Percentiles rank a stretch among this genome's conserved stretches.
These are phyloP conservation scores for Kuraishia cidri DNA, from an alignment of 805 yeast genomes.

Conservation along the genomic window DNA sequence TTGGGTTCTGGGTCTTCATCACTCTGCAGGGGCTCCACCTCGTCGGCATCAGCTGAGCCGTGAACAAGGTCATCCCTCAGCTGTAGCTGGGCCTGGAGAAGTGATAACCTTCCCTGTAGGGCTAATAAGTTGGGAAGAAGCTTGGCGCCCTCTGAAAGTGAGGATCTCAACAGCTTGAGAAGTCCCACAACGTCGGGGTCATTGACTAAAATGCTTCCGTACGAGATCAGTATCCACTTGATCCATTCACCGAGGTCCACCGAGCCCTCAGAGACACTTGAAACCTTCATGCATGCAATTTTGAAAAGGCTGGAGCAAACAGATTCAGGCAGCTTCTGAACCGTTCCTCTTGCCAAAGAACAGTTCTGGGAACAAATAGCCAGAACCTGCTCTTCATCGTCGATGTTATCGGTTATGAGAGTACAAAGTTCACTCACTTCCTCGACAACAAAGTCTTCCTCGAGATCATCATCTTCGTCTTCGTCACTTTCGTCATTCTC, in stretches of 20 bases:
- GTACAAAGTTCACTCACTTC: constrained; percentile 12
- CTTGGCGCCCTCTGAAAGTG: constrained; percentile 46
- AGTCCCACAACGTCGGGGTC: constrained; percentile 43
- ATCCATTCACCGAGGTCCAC: constrained; percentile 55
- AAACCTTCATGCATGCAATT: constrained; percentile 35
- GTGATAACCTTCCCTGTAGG: constrained; percentile 77
- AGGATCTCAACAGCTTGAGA: constrained; percentile 46
- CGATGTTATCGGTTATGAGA: constrained; percentile 12
- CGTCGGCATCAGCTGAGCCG: constrained; percentile 24
- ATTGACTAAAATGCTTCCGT: constrained; percentile 55
- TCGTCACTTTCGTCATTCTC: no score
- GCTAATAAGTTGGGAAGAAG: constrained; percentile 62
- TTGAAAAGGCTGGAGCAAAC: constrained; percentile 35
- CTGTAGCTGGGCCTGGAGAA: constrained; percentile 67
- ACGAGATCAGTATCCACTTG: constrained; percentile 67
- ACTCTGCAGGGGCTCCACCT: constrained; percentile 8
- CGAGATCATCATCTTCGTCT: constrained; percentile 8
- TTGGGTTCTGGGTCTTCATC: constrained; percentile 35
- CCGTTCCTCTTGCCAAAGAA: constrained; percentile 42
- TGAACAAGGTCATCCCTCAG: constrained; percentile 56
- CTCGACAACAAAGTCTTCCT: constrained; percentile 11
- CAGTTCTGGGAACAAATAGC: constrained; percentile 21
- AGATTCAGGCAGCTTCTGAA: constrained; percentile 40
- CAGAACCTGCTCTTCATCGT: constrained; percentile 17
- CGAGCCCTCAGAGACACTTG: constrained; percentile 47